Base-by-base conservation (phyloP, 176 grass and related monocot genomes). In the Ensete ventricosum region DNA sequence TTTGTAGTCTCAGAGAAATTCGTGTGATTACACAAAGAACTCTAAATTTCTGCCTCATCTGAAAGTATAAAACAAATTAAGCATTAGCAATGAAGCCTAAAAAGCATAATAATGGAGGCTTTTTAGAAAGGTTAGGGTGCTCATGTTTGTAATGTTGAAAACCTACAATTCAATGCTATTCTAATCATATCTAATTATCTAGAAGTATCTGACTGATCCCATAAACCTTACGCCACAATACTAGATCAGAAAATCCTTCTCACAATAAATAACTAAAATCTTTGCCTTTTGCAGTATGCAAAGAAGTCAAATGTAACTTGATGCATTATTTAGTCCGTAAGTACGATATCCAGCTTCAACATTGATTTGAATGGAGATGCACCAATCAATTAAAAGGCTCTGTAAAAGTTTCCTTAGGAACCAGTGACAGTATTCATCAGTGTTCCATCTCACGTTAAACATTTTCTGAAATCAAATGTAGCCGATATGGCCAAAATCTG, bases 21-120 rank as follows among this genome's bases (percentile, higher is more conserved):
- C 70, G 70, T 23, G 53, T 72, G 52, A 72, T 53, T 53, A 53
- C 16, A 53, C 70, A 72, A 72, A 72, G 70, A 53, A n/a, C 70
- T 72, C 50, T 53, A 53, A 72, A 23, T 53, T 72, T 72, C 50
- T 72, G 50, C 20, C 53, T 72, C 70, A 72, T 53, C 70, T 72
- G 70, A 21, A 72, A 72, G 50, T 13, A 24, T 6, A 0, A 53
- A 11, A 10, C 11, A n/a, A 72, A 72, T 54, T 1, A 72, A 72
- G 11, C 8, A 26, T 72, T 22, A 72, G n/a, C 21, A 72, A 53
- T 43, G 34, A 43, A 43, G 34, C 34, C 4, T 43, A 43, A 43
- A 43, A 43, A 43, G 34, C 34, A 43, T 43, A 43, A 43, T 43
- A 43, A 43, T 43, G 34, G 34, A 43, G 34, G 34, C 34, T 43